Conservation (phyloP, 2,329 filamentous ascomycete genomes). For the Microcera coccophila region DNA sequence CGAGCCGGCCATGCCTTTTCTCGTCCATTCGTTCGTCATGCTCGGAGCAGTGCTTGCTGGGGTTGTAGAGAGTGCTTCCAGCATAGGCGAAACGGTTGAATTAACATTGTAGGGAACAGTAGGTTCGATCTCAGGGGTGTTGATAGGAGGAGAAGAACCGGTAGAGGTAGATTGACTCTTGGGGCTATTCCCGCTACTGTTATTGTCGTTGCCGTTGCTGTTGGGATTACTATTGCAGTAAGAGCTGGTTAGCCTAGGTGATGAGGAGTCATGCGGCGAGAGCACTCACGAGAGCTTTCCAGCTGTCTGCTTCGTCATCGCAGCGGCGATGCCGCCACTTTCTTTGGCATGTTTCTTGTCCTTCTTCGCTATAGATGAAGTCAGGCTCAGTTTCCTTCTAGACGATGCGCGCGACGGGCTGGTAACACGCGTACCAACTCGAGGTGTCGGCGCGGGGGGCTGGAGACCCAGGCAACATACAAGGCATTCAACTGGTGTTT, state of each 20-base stretch:
- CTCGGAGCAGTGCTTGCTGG: conserved; percentile 48
- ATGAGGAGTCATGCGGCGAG: conserved; percentile 30
- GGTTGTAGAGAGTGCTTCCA: conserved; percentile 47
- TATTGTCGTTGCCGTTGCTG: conserved; percentile 31
- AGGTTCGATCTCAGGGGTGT: conserved; percentile 46
- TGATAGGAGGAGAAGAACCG: conserved; percentile 41
- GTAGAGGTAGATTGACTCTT: conserved; percentile 39
- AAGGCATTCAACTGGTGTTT: conserved; percentile 36
- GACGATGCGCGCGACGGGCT: conserved; percentile 13
- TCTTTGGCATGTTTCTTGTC: conserved; percentile 54
- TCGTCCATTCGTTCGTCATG: conserved; percentile 45
- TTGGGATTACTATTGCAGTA: conserved; percentile 24
- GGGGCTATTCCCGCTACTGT: conserved; percentile 31
- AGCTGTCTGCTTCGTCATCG: conserved; percentile 50
- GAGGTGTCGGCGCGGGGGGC: conserved; percentile 13
- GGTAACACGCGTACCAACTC: conserved; percentile 8
- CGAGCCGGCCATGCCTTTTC: conserved; percentile 45
- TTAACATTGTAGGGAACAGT: conserved; percentile 42
- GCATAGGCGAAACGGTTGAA: conserved; percentile 41
- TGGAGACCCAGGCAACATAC: conserved; percentile 24
- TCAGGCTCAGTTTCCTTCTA: conserved; percentile 23
- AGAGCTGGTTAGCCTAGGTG: conserved; percentile 14
- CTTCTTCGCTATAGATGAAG: conserved; percentile 43
- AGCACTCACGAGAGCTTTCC: conserved; percentile 48
- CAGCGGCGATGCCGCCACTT: conserved; percentile 48